Conservation (phyloP, 164 flowering plant species). For the Magnolia kwangsiensis region DNA sequence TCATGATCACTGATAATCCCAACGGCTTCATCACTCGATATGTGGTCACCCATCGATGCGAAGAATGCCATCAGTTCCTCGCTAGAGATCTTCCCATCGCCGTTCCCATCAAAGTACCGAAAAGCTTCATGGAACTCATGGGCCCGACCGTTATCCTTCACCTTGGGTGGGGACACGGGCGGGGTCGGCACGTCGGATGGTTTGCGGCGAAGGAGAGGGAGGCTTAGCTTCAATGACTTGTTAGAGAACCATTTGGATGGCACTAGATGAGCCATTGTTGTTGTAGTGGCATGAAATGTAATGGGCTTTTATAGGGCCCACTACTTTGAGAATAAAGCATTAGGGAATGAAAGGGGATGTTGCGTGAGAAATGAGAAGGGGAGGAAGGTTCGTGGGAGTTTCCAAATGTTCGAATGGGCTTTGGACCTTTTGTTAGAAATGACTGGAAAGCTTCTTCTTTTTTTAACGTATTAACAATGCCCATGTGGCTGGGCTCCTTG, state of each 20-base stretch:
- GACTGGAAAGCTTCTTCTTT: too few relatives aligned
- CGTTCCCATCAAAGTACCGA: slow-evolving; percentile 52
- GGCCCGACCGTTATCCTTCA: slow-evolving; percentile 6
- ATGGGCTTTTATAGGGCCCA: neutral
- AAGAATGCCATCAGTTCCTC: slow-evolving; percentile 51
- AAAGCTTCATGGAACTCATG: slow-evolving; percentile 49
- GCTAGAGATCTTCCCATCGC: slow-evolving; percentile 70
- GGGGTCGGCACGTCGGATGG: neutral
- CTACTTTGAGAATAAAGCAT: neutral
- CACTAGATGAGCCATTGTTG: neutral
- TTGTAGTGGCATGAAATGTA: neutral
- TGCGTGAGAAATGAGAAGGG: neutral
- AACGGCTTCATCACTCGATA: slow-evolving; percentile 53
- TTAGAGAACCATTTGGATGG: slow-evolving; percentile 11
- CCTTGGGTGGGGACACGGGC: neutral
- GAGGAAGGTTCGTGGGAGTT: slow-evolving; percentile 9
- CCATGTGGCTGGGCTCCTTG: too few relatives aligned
- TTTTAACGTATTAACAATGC: too few relatives aligned
- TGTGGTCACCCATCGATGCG: slow-evolving; percentile 54
- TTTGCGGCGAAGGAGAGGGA: slow-evolving; percentile 4
- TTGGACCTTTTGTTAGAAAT: too few relatives aligned
- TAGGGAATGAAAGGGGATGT: neutral
- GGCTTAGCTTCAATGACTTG: slow-evolving; percentile 12
- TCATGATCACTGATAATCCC: slow-evolving; percentile 47
- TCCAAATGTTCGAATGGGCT: neutral